Percentiles rank a stretch among this genome's conserved stretches.
phyloP scores from a whole-genome alignment of 169 alveolate genomes.

The Cryptosporidium sp. region DNA sequence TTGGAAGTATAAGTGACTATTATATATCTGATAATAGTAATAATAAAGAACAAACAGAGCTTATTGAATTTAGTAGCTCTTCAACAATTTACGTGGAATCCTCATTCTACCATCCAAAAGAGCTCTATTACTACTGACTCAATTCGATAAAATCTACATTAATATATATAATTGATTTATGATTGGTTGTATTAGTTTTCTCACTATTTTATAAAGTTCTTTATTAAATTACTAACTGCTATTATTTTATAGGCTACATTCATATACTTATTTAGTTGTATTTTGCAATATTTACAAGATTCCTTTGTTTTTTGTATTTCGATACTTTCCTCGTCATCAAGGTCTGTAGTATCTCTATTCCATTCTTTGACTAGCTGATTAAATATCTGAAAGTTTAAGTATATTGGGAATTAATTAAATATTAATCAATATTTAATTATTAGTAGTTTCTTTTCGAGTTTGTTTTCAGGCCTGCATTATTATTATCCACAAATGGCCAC shows the following conservation, averaged over 20 bases:
- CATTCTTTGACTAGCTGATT: slow-evolving; percentile 55
- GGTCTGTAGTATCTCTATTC: slow-evolving; percentile 41
- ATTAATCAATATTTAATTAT: neutral
- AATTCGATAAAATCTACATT: neutral
- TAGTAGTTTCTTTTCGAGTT: neutral
- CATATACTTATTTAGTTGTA: slow-evolving; percentile 40
- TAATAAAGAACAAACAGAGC: slow-evolving; percentile 57
- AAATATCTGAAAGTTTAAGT: slow-evolving; percentile 27
- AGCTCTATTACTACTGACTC: slow-evolving; percentile 3
- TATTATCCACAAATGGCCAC: neutral
- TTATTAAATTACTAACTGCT: slow-evolving; percentile 60
- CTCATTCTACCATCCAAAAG: slow-evolving; percentile 43
- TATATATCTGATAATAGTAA: slow-evolving; percentile 3
- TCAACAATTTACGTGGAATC: slow-evolving; percentile 47
- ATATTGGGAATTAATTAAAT: neutral
- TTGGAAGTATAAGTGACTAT: slow-evolving; percentile 42
- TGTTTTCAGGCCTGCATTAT: neutral
- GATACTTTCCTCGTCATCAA: slow-evolving; percentile 25
- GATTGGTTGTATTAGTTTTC: neutral
- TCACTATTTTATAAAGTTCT: slow-evolving; percentile 44
- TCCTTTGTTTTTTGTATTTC: slow-evolving; percentile 46
- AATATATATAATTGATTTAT: neutral
- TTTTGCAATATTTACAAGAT: slow-evolving; percentile 33
- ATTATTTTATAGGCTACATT: slow-evolving; percentile 66
- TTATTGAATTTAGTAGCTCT: slow-evolving; percentile 45